A percentile compares a stretch with the other conserved stretches of the same genome.
These are phyloP conservation scores for Trichoderma atroviride DNA, from an alignment of 2,329 filamentous ascomycete species.

Conservation along the genomic window DNA sequence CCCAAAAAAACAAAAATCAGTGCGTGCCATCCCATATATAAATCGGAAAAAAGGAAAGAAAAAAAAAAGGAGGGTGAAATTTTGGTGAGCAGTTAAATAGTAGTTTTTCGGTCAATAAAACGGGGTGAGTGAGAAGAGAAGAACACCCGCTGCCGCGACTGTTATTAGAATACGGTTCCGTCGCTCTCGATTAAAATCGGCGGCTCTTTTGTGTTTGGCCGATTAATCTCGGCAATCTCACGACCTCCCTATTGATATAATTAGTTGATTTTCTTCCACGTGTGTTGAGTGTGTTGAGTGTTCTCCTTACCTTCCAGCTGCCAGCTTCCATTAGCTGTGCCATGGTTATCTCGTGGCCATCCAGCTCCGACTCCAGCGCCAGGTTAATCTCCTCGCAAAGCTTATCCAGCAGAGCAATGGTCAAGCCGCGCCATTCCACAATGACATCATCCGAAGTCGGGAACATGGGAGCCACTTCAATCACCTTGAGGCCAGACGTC, in stretches of 20 bases:
- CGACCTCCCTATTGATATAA: slow-evolving; percentile 68
- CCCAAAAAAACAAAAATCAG: slow-evolving; percentile 25
- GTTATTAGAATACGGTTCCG: slow-evolving; percentile 82
- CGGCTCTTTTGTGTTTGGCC: slow-evolving; percentile 94
- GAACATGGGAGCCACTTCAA: slow-evolving; percentile 61
- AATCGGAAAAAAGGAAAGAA: neutral
- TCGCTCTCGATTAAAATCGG: slow-evolving; percentile 96
- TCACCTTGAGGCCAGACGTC: slow-evolving; percentile 65
- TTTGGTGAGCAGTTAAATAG: slow-evolving; percentile 11
- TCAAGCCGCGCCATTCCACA: slow-evolving; percentile 68
- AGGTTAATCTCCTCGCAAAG: slow-evolving; percentile 61
- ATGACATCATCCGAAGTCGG: slow-evolving; percentile 62
- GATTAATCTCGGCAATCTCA: slow-evolving; percentile 91
- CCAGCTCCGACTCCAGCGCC: slow-evolving; percentile 63
- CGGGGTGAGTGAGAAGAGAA: neutral
- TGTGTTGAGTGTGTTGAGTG: neutral
- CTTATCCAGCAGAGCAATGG: slow-evolving; percentile 61
- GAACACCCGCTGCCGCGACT: neutral
- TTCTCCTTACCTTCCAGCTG: slow-evolving; percentile 83
- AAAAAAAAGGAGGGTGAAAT: neutral
- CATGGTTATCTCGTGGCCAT: slow-evolving; percentile 72
- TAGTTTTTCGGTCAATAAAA: neutral
- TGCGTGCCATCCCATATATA: slow-evolving; percentile 25
- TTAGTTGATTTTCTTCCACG: neutral
- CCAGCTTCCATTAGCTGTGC: slow-evolving; percentile 93